phyloP scores from a whole-genome alignment of 352 stramenopile genomes.

The Phytopythium chamaehyphon region DNA sequence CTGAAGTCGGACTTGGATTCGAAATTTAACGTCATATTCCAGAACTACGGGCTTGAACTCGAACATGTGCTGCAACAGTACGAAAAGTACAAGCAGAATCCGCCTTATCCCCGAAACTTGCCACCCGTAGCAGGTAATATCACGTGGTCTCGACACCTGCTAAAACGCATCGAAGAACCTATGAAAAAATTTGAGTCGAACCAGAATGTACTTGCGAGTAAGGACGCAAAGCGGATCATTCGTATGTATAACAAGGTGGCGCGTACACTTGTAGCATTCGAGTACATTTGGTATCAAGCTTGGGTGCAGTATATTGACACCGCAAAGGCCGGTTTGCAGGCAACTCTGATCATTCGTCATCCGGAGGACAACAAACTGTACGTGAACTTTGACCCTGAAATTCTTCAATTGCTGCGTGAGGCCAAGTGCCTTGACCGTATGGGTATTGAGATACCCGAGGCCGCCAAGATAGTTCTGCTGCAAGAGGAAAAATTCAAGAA shows the following conservation, averaged over 20 bases:
- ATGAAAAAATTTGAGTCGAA: constrained; percentile 99
- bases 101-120: constrained; percentile 95
- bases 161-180: constrained; percentile 98
- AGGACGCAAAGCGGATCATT: constrained; percentile 97
- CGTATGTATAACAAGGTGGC: constrained; percentile 99
- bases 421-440: constrained; percentile 98
- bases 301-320: constrained; percentile 98
- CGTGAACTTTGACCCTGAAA: constrained; percentile 99
- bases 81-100: constrained; percentile 98
- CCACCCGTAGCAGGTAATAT: constrained; percentile 98
- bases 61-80: constrained; percentile 98
- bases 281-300: constrained; percentile 99
- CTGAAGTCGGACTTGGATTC: constrained; percentile 98
- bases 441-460: constrained; percentile 97
- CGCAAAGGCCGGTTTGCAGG: constrained; percentile 96
- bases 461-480: constrained; percentile 96
- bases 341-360: constrained; percentile 98
- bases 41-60: constrained; percentile 98
- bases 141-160: constrained; percentile 95
- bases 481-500: constrained; percentile 99
- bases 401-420: constrained; percentile 96
- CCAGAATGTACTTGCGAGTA: constrained; percentile 95
- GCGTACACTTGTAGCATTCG: constrained; percentile 96
- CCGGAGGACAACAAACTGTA: constrained; percentile 98
- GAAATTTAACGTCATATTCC: constrained; percentile 99